Conservation (phyloP, 2,329 filamentous ascomycete genomes). For the Proliferodiscus dingleyae region DNA sequence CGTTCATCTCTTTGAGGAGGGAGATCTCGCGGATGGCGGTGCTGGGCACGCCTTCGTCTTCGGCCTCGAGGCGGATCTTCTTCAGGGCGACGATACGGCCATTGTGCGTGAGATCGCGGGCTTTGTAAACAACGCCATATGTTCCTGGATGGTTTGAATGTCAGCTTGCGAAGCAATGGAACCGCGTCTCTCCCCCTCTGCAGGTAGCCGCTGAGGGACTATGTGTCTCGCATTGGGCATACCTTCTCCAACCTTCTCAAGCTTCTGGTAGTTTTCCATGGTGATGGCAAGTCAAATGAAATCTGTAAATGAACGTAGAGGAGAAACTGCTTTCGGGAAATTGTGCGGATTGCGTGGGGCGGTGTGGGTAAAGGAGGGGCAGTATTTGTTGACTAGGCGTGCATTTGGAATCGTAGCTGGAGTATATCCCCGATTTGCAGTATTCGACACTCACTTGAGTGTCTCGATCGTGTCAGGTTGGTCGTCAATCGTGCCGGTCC, state of each 20-base stretch:
- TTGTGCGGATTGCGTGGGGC: slow-evolving; percentile 25
- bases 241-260: slow-evolving; percentile 97
- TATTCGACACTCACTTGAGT: neutral
- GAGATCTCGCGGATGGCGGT: slow-evolving; percentile 94
- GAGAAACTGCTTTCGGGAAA: slow-evolving; percentile 23
- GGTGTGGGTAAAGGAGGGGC: slow-evolving; percentile 28
- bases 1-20: slow-evolving; percentile 88
- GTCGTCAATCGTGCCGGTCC: slow-evolving; percentile 12
- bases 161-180: neutral
- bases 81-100: slow-evolving; percentile 88
- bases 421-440: slow-evolving; percentile 3
- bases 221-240: slow-evolving; percentile 32
- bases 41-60: slow-evolving; percentile 89
- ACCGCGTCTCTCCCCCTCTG: neutral
- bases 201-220: slow-evolving; percentile 1
- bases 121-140: slow-evolving; percentile 94
- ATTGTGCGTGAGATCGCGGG: slow-evolving; percentile 73
- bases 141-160: slow-evolving; percentile 55
- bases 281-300: slow-evolving; percentile 21
- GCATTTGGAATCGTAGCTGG: slow-evolving; percentile 17
- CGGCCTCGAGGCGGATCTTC: slow-evolving; percentile 91
- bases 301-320: slow-evolving; percentile 26
- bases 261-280: slow-evolving; percentile 96
- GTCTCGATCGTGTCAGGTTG: slow-evolving; percentile 9
- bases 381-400: slow-evolving; percentile 20